Evolutionary conservation across 2,329 filamentous ascomycete species (phyloP), one percentile per base, ranked within the genome.

Genomic region (Domatiomyces globalis): DNA sequence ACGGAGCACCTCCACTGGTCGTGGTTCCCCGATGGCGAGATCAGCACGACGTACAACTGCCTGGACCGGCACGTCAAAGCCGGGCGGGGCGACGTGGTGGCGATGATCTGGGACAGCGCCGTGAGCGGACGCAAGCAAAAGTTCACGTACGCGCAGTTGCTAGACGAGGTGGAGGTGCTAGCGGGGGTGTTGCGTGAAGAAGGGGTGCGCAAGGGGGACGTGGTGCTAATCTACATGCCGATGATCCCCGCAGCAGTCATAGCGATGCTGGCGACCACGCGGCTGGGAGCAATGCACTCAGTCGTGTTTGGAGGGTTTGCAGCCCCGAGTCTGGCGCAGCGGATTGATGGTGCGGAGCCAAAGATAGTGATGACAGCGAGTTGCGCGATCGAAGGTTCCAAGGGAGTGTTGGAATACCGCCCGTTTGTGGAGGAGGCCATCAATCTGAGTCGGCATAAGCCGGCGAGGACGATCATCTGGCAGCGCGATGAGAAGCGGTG

Each of bases 271-370:
- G 88, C 90, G 20, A 79, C 85, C 53, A 81, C 81, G 54, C 80
- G 88, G 8, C 73, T 95, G 0, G 90, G 89, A 9, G 90, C 88
- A 15, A 80, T 95, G 49, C 90, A 96, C 64, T 82, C 86, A 2
- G 87, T 94, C 4, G 90, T 96, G 2, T 95, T 95, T 67, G 90
- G 90, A 43, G 89, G 90, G 0, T 96, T 96, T 65, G 87, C 87
- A 0, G 75, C 88, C 0, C 73, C 76, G 8, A 85, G 88, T 3
- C 74, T 95, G 45, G 87, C 88, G 1, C 89, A 95, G 68, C 78
- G 89, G 22, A 94, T 96, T 58, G 87, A 94, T 48, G 84, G 85
- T 0, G 87, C 84, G 6, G 77, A 77, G 33, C 87, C 89, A 6
- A 78, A 78, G 7, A 81, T 78, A 8, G 80, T 95, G 47, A 77